Evolutionary conservation across 208 protist genomes (phyloP).

Genomic region (Trypanosoma cruzi): DNA sequence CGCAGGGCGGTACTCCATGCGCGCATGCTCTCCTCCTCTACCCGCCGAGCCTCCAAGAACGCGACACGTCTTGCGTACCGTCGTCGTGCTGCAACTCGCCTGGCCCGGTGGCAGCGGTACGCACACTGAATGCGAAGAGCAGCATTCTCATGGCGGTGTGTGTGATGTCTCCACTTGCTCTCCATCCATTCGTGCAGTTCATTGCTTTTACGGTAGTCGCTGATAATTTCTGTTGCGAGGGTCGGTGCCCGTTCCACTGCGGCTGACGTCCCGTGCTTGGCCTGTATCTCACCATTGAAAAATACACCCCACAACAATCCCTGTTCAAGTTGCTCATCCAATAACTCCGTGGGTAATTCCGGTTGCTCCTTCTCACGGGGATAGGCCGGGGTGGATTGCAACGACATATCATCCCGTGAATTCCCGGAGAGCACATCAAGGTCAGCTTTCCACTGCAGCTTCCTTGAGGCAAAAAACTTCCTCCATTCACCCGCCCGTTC

Average conservation of each 20-base stretch:
- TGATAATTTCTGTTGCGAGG: constrained; percentile 36
- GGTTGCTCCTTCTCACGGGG: background rate
- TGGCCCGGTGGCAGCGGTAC: constrained; percentile 64
- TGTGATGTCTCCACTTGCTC: constrained; percentile 59
- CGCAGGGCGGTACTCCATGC: constrained; percentile 56
- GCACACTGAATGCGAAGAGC: constrained; percentile 80
- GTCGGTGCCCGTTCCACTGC: background rate
- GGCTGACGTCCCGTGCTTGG: background rate
- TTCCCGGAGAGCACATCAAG: constrained; percentile 22
- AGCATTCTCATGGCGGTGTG: constrained; percentile 82
- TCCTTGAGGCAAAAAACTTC: constrained; percentile 18
- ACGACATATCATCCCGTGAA: background rate
- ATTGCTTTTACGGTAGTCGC: constrained; percentile 35
- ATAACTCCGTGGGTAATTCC: background rate
- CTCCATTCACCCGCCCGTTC: constrained; percentile 34
- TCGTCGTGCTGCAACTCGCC: constrained; percentile 24
- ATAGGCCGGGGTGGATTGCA: background rate
- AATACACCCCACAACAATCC: constrained; percentile 40
- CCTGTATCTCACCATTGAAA: constrained; percentile 9
- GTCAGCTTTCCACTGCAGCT: constrained; percentile 34
- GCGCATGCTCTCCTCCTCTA: constrained; percentile 43
- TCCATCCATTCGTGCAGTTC: constrained; percentile 73
- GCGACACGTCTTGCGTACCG: constrained; percentile 49
- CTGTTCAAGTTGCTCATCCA: constrained; percentile 29
- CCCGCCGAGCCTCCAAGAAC: constrained; percentile 40